phyloP scores from a whole-genome alignment of 305 asterid species.

The Andrographis paniculata region DNA sequence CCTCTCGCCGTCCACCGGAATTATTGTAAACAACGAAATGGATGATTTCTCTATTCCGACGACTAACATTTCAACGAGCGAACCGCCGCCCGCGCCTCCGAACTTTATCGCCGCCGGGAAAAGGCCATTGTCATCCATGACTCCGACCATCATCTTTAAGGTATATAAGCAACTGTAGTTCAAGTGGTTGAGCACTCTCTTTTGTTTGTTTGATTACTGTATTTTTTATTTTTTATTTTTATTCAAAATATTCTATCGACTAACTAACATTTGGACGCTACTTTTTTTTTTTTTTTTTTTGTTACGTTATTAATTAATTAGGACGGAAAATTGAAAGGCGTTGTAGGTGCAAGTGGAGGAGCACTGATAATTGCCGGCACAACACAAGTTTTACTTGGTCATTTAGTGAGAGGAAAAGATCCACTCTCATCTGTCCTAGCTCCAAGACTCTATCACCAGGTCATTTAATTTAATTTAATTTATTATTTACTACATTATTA shows the following conservation, averaged over 20 bases:
- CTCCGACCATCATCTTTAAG: slow-evolving; percentile 53
- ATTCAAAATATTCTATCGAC: no score
- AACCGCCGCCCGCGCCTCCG: slow-evolving; percentile 47
- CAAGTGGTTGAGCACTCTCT: no score
- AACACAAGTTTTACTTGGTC: slow-evolving; percentile 42
- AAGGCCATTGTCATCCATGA: slow-evolving; percentile 68
- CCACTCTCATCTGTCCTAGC: slow-evolving; percentile 56
- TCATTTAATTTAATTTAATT: background rate
- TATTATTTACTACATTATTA: background rate
- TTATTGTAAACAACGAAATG: slow-evolving; percentile 78
- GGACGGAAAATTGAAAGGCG: slow-evolving; percentile 43
- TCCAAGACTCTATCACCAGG: slow-evolving; percentile 67
- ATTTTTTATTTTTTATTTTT: no score
- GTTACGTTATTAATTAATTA: slow-evolving; percentile 4
- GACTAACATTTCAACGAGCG: background rate
- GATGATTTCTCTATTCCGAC: slow-evolving; percentile 64
- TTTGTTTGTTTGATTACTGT: no score
- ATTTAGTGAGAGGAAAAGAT: slow-evolving; percentile 43
- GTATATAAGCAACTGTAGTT: slow-evolving; percentile 18
- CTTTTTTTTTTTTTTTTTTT: background rate
- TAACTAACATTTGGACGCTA: background rate
- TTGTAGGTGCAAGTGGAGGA: slow-evolving; percentile 67
- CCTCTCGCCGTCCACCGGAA: slow-evolving; percentile 55
- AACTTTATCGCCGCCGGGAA: slow-evolving; percentile 52
- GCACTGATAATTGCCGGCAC: slow-evolving; percentile 41